Evolutionary conservation across 1,284 basidiomycete species (phyloP).

Genomic region (Phellinidium pouzarii): DNA sequence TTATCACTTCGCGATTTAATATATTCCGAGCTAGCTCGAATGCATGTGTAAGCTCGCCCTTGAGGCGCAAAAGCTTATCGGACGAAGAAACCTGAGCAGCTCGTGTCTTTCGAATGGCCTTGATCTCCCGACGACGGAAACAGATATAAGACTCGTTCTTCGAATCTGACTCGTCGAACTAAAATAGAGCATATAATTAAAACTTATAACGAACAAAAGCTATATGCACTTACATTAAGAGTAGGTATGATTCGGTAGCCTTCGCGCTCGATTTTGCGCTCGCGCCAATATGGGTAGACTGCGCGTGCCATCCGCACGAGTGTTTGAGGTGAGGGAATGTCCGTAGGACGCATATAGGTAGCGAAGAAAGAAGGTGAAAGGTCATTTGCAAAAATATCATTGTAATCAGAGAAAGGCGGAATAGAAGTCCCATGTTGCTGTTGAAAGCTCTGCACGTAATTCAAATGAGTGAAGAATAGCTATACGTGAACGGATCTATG

Average conservation of each 20-base stretch:
- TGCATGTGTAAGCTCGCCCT: slow-evolving; percentile 68
- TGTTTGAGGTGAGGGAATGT: slow-evolving; percentile 50
- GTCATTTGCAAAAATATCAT: slow-evolving; percentile 58
- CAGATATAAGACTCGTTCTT: slow-evolving; percentile 95
- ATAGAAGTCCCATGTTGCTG: slow-evolving; percentile 50
- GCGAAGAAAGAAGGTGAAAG: slow-evolving; percentile 57
- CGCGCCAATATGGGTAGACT: slow-evolving; percentile 80
- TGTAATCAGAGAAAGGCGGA: slow-evolving; percentile 76
- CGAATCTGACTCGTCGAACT: slow-evolving; percentile 91
- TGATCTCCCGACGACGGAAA: slow-evolving; percentile 94
- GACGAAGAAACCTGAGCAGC: slow-evolving; percentile 84
- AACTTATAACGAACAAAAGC: slow-evolving; percentile 10
- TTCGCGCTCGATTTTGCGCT: slow-evolving; percentile 64
- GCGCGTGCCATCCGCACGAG: slow-evolving; percentile 58
- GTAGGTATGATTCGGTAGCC: slow-evolving; percentile 53
- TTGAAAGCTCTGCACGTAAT: slow-evolving; percentile 52
- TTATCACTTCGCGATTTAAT: slow-evolving; percentile 67
- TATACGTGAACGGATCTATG: slow-evolving; percentile 7
- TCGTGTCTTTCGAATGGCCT: slow-evolving; percentile 90
- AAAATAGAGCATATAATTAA: slow-evolving; percentile 3
- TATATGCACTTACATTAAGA: slow-evolving; percentile 26
- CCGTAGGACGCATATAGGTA: slow-evolving; percentile 51
- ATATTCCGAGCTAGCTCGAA: slow-evolving; percentile 69
- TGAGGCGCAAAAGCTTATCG: slow-evolving; percentile 79
- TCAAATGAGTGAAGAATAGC: background rate